Base-by-base conservation (phyloP, 345 rosid genomes). In the Citrus mangshanensis region DNA sequence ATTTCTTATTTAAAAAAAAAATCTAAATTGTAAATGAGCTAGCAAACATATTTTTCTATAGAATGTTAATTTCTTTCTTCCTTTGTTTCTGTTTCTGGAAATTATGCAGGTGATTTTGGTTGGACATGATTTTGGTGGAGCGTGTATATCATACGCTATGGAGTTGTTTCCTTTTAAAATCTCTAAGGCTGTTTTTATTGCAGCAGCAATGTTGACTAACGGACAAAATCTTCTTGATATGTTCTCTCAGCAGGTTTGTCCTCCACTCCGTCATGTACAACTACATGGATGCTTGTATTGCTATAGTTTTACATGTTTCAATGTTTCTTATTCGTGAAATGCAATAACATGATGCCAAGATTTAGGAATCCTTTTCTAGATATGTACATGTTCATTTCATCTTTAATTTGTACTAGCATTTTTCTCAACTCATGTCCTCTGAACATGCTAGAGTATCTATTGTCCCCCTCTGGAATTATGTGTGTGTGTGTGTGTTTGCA, bases 51-150 rank as follows among this genome's bases (percentile, higher is more conserved):
- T 25, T 64, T 16, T 56, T 27, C 46, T 37, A 18, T 3, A 12
- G 2, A 27, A 49, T 0, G 16, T 38, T 78, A 62, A 61, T 28
- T 25, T 5, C 7, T 34, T 72, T 32, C 71, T 30, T 69, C n/a
- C 59, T 68, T 55, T 35, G 40, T 73, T 77, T 42, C 64, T 24
- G 6, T n/a, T 38, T 56, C 59, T 85, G 38, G 59, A 35, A 35
- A 62, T 64, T 18, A 6, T 81, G 88, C 88, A 96, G 99, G 97
- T 92, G 81, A 88, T 96, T 74, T 87, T 96, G 93, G 97, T 90
- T 4, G 98, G 98, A 49, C 99, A 94, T 16, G 98, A 96, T 86
- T 89, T 96, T 78, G 99, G 98, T 64, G 99, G 99, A 71, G 91
- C 97, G 56, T 94, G 99, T 75, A 73, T 91, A 72, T 91, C 97